phyloP scores from a whole-genome alignment of 2,329 filamentous ascomycete species.

The Sporothrix phasma region DNA sequence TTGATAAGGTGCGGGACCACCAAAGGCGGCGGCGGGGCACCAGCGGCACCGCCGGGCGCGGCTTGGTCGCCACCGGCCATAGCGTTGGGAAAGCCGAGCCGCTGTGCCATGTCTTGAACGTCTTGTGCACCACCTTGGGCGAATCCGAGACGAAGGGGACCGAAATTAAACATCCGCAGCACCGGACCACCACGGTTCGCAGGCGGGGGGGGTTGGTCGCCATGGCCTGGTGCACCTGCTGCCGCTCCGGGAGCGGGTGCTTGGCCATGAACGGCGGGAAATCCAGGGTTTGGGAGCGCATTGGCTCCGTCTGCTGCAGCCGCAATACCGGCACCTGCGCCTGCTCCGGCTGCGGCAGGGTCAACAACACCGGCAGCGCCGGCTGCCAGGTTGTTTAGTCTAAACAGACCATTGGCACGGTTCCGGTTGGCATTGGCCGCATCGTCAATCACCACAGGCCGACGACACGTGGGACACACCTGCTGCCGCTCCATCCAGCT shows the following conservation, averaged over 20 bases:
- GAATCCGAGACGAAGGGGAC: constrained; percentile 65
- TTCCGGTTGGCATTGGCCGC: constrained; percentile 24
- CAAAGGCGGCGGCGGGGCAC: background rate
- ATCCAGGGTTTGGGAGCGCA: background rate
- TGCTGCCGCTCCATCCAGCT: constrained; percentile 97
- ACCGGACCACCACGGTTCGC: constrained; percentile 23
- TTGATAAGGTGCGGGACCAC: background rate
- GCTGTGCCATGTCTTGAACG: constrained; percentile 57
- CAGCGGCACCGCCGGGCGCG: background rate
- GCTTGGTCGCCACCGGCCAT: constrained; percentile 15
- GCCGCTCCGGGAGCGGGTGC: constrained; percentile 8
- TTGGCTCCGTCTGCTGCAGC: background rate
- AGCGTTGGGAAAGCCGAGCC: constrained; percentile 41
- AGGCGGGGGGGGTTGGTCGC: constrained; percentile 20
- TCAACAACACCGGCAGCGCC: background rate
- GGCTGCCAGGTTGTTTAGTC: constrained; percentile 23
- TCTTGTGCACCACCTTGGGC: constrained; percentile 57
- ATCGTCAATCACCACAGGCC: constrained; percentile 59
- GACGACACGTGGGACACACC: constrained; percentile 88
- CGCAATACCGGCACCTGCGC: background rate
- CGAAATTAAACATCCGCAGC: constrained; percentile 39
- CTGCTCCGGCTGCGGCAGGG: background rate
- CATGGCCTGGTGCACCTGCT: constrained; percentile 17
- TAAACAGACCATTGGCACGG: constrained; percentile 28
- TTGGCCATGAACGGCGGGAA: constrained; percentile 20